A percentile compares a stretch with the other conserved stretches of the same genome.
Conservation (phyloP, 2,329 filamentous ascomycete genomes). For the Lecanoromycetidae sp. region DNA sequence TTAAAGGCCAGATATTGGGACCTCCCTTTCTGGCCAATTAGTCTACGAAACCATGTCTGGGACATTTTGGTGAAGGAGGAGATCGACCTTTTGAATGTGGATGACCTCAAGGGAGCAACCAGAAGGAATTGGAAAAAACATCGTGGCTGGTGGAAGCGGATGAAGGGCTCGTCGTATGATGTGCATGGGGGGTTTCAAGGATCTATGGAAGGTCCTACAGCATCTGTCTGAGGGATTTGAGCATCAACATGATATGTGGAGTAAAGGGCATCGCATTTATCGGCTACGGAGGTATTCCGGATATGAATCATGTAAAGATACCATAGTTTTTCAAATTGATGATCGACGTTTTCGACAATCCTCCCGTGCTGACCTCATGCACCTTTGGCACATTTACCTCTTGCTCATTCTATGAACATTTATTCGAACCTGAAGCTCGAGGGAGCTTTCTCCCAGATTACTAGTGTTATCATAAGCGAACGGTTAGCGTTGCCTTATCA, state of each 20-base stretch:
- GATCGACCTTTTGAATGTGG: conserved; percentile 50
- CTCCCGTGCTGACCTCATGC: no score
- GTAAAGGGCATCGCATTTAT: not conserved
- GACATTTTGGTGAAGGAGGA: conserved; percentile 43
- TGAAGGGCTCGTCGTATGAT: conserved; percentile 4
- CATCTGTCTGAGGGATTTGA: not conserved
- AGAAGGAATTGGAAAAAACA: conserved; percentile 29
- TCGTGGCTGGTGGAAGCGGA: conserved; percentile 13
- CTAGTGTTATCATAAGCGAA: no score
- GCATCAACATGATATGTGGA: not conserved
- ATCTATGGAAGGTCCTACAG: not conserved
- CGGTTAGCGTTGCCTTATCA: no score
- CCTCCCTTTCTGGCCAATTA: conserved; percentile 45
- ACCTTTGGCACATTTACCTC: no score
- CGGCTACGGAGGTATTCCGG: not conserved
- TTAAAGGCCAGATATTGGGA: conserved; percentile 51
- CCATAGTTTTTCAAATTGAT: no score
- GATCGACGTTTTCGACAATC: no score
- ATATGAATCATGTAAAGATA: not conserved
- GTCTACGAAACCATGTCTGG: conserved; percentile 46
- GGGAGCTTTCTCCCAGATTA: no score
- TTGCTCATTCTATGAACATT: no score
- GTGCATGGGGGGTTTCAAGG: conserved; percentile 1
- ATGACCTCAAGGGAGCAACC: conserved; percentile 42
- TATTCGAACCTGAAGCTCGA: no score